Evolutionary conservation across 1,284 basidiomycete species (phyloP), one percentile per base, ranked within the genome.

Genomic region (Trichosporon asahii): DNA sequence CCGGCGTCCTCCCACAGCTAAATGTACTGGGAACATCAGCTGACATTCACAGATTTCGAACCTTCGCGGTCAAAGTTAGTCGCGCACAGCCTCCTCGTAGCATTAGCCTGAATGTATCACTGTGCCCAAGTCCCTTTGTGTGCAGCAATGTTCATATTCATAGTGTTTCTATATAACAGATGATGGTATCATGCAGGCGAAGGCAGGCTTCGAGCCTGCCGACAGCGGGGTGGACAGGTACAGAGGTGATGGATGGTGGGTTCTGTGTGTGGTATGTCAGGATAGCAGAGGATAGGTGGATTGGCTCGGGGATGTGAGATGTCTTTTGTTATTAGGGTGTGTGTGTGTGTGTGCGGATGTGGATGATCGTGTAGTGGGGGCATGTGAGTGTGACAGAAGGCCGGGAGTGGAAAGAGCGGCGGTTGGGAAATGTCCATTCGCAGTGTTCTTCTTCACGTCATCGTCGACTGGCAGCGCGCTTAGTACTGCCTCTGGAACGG

Each of bases 41-140:
- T 70, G 68, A 68, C 67, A 61, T 1, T 9, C 2, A 57, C 72
- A 83, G 81, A 79, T 33, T 33, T 9, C 3, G 4, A 33, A 9
- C 9, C 3, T 33, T 33, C 31, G 31, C 11, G 14, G 14, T 37
- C 14, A 37, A 37, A 37, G 35, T 37, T 37, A 12, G 35, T 37
- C 35, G 35, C 35, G 35, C 35, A 4, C 31, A 9, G 9, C 31
- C 31, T 4, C 3, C 11, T 11, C 6, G 44, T 46, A 33, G 44
- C 44, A 46, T 21, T 46, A 37, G 35, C 14, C 7, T 12, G 3
- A 14, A 3, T 37, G 18, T 44, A 4, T 4, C 40, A 6, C 15
- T n/a, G n/a, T 44, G 40, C 40, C 4, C 5, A 44, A 9, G 5
- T 18, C 8, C 23, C 2, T 8, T 57, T 15, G 25, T 57, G 27